Percentiles rank a stretch among this genome's conserved stretches.
Evolutionary conservation across 805 yeast genomes (phyloP).

Genomic region (Grigorovia jiainica): DNA sequence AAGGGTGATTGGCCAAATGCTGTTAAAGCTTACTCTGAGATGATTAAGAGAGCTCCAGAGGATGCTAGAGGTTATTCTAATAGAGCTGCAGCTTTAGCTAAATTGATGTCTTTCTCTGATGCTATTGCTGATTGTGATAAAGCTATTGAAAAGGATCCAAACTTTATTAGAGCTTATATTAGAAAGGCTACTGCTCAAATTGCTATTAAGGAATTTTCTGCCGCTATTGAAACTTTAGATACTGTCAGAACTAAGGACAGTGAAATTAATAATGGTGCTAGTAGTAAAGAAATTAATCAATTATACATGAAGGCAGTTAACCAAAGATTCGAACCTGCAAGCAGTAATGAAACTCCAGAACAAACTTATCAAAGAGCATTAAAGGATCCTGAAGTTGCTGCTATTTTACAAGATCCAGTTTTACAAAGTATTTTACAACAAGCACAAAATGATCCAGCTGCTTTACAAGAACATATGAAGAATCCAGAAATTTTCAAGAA

Average conservation of each 20-base stretch:
- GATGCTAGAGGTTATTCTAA: slow-evolving; percentile 96
- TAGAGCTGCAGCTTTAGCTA: slow-evolving; percentile 94
- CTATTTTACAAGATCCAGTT: slow-evolving; percentile 85
- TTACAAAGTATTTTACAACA: slow-evolving; percentile 93
- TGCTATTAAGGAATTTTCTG: slow-evolving; percentile 78
- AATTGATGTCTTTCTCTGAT: slow-evolving; percentile 94
- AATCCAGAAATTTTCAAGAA: slow-evolving; percentile 88
- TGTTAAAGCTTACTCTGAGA: slow-evolving; percentile 88
- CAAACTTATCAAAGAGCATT: slow-evolving; percentile 85
- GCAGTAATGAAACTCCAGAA: slow-evolving; percentile 81
- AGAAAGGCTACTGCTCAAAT: slow-evolving; percentile 93
- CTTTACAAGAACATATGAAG: slow-evolving; percentile 94
- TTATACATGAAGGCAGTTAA: slow-evolving; percentile 66
- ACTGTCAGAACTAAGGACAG: slow-evolving; percentile 68
- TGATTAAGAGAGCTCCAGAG: slow-evolving; percentile 92
- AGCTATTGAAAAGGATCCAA: slow-evolving; percentile 84
- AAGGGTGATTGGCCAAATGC: slow-evolving; percentile 96
- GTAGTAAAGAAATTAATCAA: slow-evolving; percentile 69
- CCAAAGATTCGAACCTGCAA: slow-evolving; percentile 71
- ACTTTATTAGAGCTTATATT: slow-evolving; percentile 87
- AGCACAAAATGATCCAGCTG: slow-evolving; percentile 93
- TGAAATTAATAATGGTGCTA: slow-evolving; percentile 50
- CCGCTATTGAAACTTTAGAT: slow-evolving; percentile 72
- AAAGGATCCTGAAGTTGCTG: slow-evolving; percentile 88
- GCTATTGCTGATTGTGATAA: slow-evolving; percentile 85